A percentile compares a stretch with the other conserved stretches of the same genome.
Conservation (phyloP, 2,329 filamentous ascomycete species). For the Aspergillus jensenii region DNA sequence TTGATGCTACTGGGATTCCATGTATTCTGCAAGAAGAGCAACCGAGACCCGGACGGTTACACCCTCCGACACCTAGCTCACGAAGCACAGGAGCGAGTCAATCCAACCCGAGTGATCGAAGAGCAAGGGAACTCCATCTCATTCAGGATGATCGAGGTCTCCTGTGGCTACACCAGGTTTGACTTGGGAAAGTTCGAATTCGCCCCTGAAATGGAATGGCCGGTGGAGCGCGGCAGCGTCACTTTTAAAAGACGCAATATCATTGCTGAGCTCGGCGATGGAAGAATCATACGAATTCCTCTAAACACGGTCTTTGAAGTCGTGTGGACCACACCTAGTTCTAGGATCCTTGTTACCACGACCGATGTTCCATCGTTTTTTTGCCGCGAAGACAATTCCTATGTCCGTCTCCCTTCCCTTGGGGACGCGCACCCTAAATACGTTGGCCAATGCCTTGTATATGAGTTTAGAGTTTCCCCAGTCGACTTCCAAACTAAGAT, state of each 20-base stretch:
- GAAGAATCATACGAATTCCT: constrained; percentile 49
- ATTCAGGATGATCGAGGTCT: constrained; percentile 22
- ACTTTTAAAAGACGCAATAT: constrained; percentile 48
- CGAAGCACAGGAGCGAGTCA: constrained; percentile 25
- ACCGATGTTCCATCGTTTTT: constrained; percentile 54
- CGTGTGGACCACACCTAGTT: constrained; percentile 38
- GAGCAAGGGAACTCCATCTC: constrained; percentile 13
- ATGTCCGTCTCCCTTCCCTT: constrained; percentile 8
- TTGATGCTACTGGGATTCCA: constrained; percentile 19
- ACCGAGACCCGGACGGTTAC: constrained; percentile 35
- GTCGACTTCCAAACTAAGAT: constrained; percentile 24
- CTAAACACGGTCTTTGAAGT: constrained; percentile 52
- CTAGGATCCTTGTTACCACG: constrained; percentile 51
- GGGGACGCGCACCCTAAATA: constrained; percentile 6
- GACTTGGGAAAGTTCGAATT: constrained; percentile 40
- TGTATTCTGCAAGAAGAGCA: constrained; percentile 34
- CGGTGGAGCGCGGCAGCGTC: constrained; percentile 6
- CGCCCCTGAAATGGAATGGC: constrained; percentile 27
- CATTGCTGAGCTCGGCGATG: constrained; percentile 36
- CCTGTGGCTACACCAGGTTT: constrained; percentile 52
- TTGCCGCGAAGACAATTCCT: not conserved
- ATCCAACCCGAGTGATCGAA: constrained; percentile 14
- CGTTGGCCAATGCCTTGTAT: constrained; percentile 43
- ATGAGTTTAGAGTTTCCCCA: constrained; percentile 37
- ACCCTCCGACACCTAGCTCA: constrained; percentile 38